Evolutionary conservation across 2,329 filamentous ascomycete species (phyloP).

Genomic region (Teratosphaeria nubilosa): DNA sequence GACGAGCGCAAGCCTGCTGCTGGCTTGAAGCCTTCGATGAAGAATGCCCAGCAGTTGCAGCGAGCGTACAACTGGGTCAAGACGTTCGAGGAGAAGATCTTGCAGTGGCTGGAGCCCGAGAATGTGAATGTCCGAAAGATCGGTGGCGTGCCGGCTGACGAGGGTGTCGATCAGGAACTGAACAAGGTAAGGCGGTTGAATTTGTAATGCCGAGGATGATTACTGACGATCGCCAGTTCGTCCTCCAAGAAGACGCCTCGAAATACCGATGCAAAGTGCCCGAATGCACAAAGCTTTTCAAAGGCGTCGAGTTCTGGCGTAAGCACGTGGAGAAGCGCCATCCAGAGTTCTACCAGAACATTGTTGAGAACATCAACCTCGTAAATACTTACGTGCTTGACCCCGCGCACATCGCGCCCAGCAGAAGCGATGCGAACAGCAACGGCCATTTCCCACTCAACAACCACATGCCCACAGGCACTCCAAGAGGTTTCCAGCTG

Average conservation of each 20-base stretch:
- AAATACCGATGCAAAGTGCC: conserved; percentile 96
- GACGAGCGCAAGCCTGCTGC: conserved; percentile 54
- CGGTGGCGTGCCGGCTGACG: conserved; percentile 76
- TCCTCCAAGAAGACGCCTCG: conserved; percentile 95
- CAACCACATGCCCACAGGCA: conserved; percentile 58
- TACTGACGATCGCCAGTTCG: conserved; percentile 39
- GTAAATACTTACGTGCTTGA: conserved; percentile 94
- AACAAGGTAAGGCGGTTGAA: conserved; percentile 42
- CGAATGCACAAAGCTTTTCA: conserved; percentile 93
- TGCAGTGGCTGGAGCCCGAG: conserved; percentile 85
- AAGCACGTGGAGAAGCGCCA: conserved; percentile 98
- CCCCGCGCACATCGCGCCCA: conserved; percentile 87
- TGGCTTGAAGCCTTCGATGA: conserved; percentile 45
- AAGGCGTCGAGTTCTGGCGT: conserved; percentile 92
- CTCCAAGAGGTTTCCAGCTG: conserved; percentile 84
- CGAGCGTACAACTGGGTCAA: conserved; percentile 98
- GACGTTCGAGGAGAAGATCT: conserved; percentile 93
- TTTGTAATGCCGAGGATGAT: not conserved
- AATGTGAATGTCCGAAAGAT: conserved; percentile 80
- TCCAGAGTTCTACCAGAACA: conserved; percentile 68
- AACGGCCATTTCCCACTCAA: conserved; percentile 86
- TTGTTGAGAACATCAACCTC: conserved; percentile 77
- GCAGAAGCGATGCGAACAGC: conserved; percentile 84
- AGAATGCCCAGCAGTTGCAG: conserved; percentile 83
- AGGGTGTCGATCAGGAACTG: conserved; percentile 78